Conservation (phyloP, 106 monocot genomes). For the Apostasia ramifera region DNA sequence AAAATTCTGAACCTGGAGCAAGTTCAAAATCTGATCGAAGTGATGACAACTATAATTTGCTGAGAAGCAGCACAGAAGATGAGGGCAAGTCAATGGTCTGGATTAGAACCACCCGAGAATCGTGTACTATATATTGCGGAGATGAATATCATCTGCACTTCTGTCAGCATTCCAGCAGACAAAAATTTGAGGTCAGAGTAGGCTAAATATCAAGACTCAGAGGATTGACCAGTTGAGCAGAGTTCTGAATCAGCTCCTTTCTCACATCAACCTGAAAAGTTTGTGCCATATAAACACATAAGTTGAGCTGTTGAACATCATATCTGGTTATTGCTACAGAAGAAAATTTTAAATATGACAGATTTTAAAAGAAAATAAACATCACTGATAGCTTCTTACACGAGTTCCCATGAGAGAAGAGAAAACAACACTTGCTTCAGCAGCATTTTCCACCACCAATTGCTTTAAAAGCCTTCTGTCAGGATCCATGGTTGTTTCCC, state of each 20-base stretch:
- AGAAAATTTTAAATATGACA: not conserved
- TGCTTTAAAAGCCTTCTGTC: slow-evolving; percentile 82
- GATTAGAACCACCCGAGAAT: too few relatives aligned
- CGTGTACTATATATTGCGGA: too few relatives aligned
- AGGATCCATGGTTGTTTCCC: slow-evolving; percentile 97
- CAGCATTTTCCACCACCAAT: slow-evolving; percentile 86
- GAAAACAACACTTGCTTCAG: slow-evolving; percentile 85
- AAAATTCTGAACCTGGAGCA: too few relatives aligned
- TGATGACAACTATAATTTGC: too few relatives aligned
- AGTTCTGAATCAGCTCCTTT: slow-evolving; percentile 74
- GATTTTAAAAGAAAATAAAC: not conserved
- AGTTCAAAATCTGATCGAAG: too few relatives aligned
- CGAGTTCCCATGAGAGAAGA: slow-evolving; percentile 90
- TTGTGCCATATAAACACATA: too few relatives aligned
- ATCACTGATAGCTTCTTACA: slow-evolving; percentile 35
- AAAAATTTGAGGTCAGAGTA: not conserved
- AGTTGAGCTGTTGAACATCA: too few relatives aligned
- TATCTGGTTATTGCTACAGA: not conserved
- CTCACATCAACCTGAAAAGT: slow-evolving; percentile 65
- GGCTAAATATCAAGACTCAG: slow-evolving; percentile 85
- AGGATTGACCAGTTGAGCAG: slow-evolving; percentile 61
- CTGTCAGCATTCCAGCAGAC: too few relatives aligned
- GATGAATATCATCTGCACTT: too few relatives aligned
- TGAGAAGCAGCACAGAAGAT: too few relatives aligned
- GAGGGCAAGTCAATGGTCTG: too few relatives aligned